These are phyloP conservation scores for Hortaea werneckii DNA, from an alignment of 2,329 filamentous ascomycete species.

Conservation along the genomic window DNA sequence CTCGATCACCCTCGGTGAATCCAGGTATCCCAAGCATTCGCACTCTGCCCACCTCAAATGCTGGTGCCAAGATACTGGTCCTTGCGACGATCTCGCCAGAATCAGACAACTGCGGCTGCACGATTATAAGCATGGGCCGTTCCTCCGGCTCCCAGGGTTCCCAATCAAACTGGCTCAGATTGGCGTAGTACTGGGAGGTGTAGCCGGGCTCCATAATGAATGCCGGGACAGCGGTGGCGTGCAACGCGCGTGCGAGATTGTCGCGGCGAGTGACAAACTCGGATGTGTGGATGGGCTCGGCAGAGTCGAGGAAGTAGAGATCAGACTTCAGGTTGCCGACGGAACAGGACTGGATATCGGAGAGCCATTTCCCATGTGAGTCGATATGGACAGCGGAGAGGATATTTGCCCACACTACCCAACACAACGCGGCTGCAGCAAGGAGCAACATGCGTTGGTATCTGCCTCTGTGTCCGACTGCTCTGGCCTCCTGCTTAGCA, in stretches of 20 bases:
- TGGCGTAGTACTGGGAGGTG: conserved; percentile 55
- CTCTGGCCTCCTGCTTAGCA: too few species aligned
- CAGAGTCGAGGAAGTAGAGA: conserved; percentile 42
- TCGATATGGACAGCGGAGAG: too few species aligned
- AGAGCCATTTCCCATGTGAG: not conserved
- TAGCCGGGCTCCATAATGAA: conserved; percentile 56
- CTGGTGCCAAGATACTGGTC: conserved; percentile 49
- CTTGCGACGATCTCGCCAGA: conserved; percentile 14
- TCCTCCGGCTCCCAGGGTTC: conserved; percentile 57
- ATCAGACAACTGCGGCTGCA: conserved; percentile 37
- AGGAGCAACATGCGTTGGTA: too few species aligned
- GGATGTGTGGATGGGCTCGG: conserved; percentile 36
- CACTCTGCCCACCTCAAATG: conserved; percentile 51
- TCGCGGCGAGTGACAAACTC: conserved; percentile 49
- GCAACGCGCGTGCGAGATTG: conserved; percentile 47
- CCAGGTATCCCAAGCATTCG: conserved; percentile 48
- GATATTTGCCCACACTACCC: too few species aligned
- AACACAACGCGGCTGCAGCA: too few species aligned
- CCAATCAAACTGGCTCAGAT: conserved; percentile 52
- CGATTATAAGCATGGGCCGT: conserved; percentile 52
- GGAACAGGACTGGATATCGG: conserved; percentile 39
- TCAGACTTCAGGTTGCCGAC: conserved; percentile 38
- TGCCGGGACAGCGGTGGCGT: conserved; percentile 42
- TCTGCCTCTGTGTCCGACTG: too few species aligned
- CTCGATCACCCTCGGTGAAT: conserved; percentile 39